Percentiles rank a stretch among this genome's conserved stretches.
Evolutionary conservation across 2,329 filamentous ascomycete species (phyloP).

Genomic region (Phialemoniopsis sp.): DNA sequence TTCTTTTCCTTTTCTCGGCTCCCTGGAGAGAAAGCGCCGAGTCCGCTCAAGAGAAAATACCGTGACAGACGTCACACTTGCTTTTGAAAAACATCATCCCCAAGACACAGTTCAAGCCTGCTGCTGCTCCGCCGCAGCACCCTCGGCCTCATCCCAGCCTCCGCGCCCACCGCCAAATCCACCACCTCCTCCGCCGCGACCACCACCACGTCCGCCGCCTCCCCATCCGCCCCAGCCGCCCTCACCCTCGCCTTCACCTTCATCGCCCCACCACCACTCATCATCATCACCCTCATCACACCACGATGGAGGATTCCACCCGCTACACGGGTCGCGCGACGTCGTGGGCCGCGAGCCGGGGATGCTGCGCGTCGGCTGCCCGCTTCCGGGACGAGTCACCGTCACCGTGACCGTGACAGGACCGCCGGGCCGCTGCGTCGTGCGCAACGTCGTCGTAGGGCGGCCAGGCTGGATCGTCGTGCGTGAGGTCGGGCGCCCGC

Average conservation of each 20-base stretch:
- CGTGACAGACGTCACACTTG: no score
- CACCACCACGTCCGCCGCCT: not conserved
- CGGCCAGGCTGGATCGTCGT: not conserved
- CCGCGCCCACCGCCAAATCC: not conserved
- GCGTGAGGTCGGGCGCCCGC: not conserved
- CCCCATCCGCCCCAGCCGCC: not conserved
- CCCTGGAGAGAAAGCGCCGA: no score
- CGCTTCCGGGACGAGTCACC: not conserved
- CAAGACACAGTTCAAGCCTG: no score
- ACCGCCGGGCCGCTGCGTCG: not conserved
- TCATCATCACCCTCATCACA: constrained; percentile 1
- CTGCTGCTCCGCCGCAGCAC: no score
- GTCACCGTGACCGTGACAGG: constrained; percentile 7
- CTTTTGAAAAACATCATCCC: no score
- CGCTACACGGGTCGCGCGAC: not conserved
- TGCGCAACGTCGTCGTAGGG: not conserved
- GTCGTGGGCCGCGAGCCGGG: constrained; percentile 1
- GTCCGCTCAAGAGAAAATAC: no score
- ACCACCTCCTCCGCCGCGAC: constrained; percentile 1
- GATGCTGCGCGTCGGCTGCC: not conserved
- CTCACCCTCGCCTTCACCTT: constrained; percentile 4
- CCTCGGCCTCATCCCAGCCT: no score
- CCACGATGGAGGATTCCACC: constrained; percentile 1
- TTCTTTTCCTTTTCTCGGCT: no score
- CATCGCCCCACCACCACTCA: constrained; percentile 1